These are phyloP conservation scores for Salvia hispanica DNA, from an alignment of 257 asterid genomes.

Conservation along the genomic window DNA sequence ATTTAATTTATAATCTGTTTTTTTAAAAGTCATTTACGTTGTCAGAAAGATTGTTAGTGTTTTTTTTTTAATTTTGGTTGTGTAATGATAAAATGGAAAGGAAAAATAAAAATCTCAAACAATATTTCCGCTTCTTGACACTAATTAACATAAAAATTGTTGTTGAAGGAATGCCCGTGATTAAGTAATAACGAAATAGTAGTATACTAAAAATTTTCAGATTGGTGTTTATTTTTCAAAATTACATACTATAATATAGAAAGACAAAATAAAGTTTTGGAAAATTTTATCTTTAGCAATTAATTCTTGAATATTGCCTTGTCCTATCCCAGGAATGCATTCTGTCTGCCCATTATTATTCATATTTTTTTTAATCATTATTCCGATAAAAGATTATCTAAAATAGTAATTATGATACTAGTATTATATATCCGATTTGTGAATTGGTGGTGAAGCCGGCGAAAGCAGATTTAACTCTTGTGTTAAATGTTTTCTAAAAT, in stretches of 20 bases:
- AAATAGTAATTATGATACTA: neutral
- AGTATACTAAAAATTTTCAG: neutral
- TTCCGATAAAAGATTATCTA: neutral
- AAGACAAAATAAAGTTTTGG: neutral
- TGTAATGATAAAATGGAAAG: neutral
- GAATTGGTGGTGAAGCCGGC: constrained; percentile 23
- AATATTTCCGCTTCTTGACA: constrained; percentile 10
- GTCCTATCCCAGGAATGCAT: neutral
- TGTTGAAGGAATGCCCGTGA: neutral
- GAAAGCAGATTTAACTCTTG: constrained; percentile 33
- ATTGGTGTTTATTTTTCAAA: neutral
- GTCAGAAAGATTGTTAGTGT: neutral
- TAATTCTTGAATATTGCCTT: neutral
- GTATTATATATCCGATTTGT: neutral
- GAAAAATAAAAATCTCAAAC: neutral
- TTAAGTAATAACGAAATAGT: neutral
- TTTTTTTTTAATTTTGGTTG: neutral
- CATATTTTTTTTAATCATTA: neutral
- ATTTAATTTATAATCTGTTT: neutral
- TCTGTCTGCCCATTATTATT: neutral
- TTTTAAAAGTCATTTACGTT: neutral
- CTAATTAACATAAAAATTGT: constrained; percentile 10
- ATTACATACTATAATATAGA: neutral
- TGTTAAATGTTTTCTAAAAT: constrained; percentile 19
- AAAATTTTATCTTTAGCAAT: neutral